A percentile compares a stretch with the other conserved stretches of the same genome.
Conservation (phyloP, 768 basidiomycete genomes). For the Postia placenta region DNA sequence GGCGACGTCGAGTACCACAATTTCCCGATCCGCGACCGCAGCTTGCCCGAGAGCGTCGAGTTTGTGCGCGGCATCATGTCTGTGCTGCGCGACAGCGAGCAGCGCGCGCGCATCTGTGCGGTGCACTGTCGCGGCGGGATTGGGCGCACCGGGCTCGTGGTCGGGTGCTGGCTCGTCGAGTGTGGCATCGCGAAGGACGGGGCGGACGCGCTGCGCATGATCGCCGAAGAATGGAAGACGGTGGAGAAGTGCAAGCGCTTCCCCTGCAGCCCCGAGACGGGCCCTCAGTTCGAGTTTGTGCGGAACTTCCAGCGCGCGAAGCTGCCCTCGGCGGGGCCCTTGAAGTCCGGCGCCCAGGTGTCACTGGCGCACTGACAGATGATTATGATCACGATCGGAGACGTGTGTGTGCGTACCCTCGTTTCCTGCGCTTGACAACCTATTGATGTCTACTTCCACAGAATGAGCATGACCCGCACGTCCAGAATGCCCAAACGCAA, state of each 20-base stretch:
- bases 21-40: conserved; percentile 73
- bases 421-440: neutral
- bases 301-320: conserved; percentile 37
- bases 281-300: conserved; percentile 73
- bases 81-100: conserved; percentile 55
- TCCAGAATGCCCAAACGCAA: neutral
- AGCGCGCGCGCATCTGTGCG: conserved; percentile 53
- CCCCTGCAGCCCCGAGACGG: conserved; percentile 76
- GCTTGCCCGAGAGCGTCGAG: conserved; percentile 51
- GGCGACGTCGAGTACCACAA: conserved; percentile 64
- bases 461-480: neutral
- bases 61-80: conserved; percentile 55
- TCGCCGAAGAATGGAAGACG: conserved; percentile 64
- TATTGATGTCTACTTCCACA: neutral
- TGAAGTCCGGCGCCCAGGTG: neutral
- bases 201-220: conserved; percentile 55
- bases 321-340: neutral
- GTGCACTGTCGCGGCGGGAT: conserved; percentile 81
- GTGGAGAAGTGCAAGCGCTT: conserved; percentile 76
- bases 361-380: neutral
- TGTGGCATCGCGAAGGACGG: conserved; percentile 56
- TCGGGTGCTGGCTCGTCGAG: conserved; percentile 76
- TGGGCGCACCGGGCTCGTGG: conserved; percentile 56
- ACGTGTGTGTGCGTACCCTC: neutral
- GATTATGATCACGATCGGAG: neutral